Evolutionary conservation across 495 filamentous ascomycete genomes (phyloP).

Genomic region (Sabuloglossum arenarium): DNA sequence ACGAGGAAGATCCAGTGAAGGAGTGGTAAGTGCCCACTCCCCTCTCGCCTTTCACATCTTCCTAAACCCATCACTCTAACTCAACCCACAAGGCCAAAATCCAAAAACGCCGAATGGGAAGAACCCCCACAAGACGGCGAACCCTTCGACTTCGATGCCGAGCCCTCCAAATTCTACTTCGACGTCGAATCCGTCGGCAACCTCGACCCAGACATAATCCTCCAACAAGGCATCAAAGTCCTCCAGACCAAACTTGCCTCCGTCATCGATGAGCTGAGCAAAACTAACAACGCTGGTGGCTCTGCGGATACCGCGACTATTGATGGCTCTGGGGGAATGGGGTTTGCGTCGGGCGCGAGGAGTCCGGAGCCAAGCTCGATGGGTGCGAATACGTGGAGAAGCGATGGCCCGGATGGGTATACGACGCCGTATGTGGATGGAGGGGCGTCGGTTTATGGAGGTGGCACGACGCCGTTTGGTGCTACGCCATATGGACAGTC

Average conservation of each 20-base stretch:
- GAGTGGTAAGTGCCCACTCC: slow-evolving; percentile 55
- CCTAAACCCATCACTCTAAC: background rate
- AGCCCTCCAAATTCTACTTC: slow-evolving; percentile 68
- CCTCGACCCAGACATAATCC: slow-evolving; percentile 67
- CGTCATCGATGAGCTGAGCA: slow-evolving; percentile 51
- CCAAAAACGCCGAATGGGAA: slow-evolving; percentile 72
- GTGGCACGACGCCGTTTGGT: slow-evolving; percentile 53
- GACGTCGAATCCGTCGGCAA: slow-evolving; percentile 80
- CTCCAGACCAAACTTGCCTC: slow-evolving; percentile 75
- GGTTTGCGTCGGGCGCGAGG: background rate
- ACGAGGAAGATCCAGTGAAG: slow-evolving; percentile 57
- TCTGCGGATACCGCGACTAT: slow-evolving; percentile 33
- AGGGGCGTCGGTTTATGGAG: slow-evolving; percentile 40
- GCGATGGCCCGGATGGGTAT: slow-evolving; percentile 27
- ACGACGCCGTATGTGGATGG: slow-evolving; percentile 54
- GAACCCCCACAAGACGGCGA: slow-evolving; percentile 60
- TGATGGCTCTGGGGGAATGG: background rate
- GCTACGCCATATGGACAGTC: slow-evolving; percentile 31
- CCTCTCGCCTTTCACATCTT: background rate
- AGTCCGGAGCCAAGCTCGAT: slow-evolving; percentile 10
- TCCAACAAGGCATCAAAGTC: slow-evolving; percentile 74
- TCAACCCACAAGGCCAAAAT: slow-evolving; percentile 44
- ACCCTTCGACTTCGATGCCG: slow-evolving; percentile 77
- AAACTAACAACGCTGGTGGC: slow-evolving; percentile 25
- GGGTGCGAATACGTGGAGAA: slow-evolving; percentile 30